phyloP scores from a whole-genome alignment of 495 filamentous ascomycete species.

The Neurospora sp. region DNA sequence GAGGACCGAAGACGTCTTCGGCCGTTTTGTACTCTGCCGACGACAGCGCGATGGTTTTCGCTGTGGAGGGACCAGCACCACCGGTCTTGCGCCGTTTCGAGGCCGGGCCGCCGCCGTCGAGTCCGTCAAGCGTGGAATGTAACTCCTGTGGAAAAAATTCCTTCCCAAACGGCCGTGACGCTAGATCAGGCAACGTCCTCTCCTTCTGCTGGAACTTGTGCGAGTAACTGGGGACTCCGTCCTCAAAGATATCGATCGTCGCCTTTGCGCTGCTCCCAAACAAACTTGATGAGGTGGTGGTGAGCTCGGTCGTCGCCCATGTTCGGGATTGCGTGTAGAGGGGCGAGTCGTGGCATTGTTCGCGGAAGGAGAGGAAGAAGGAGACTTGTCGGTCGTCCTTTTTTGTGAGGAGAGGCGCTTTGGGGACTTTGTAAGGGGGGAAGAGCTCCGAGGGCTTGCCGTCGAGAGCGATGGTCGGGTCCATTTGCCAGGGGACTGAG shows the following conservation, averaged over 20 bases:
- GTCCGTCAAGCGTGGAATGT: constrained; percentile 39
- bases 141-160: constrained; percentile 44
- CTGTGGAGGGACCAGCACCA: neutral
- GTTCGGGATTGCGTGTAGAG: constrained; percentile 38
- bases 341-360: constrained; percentile 36
- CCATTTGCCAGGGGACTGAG: constrained; percentile 24
- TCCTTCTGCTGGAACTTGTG: constrained; percentile 33
- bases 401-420: constrained; percentile 24
- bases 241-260: constrained; percentile 39
- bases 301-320: neutral
- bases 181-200: constrained; percentile 38
- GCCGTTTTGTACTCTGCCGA: constrained; percentile 14
- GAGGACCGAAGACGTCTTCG: constrained; percentile 19
- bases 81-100: constrained; percentile 19
- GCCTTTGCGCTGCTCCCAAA: constrained; percentile 19
- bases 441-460: constrained; percentile 33
- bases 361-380: constrained; percentile 37
- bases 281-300: neutral
- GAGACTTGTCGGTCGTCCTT: constrained; percentile 34
- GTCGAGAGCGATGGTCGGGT: constrained; percentile 23
- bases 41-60: constrained; percentile 22
- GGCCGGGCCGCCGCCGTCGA: constrained; percentile 22
- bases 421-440: constrained; percentile 34
- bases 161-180: constrained; percentile 30
- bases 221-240: constrained; percentile 40